Evolutionary conservation across 2,329 filamentous ascomycete genomes (phyloP), one percentile per base, ranked within the genome.

Genomic region (Moelleriella libera): DNA sequence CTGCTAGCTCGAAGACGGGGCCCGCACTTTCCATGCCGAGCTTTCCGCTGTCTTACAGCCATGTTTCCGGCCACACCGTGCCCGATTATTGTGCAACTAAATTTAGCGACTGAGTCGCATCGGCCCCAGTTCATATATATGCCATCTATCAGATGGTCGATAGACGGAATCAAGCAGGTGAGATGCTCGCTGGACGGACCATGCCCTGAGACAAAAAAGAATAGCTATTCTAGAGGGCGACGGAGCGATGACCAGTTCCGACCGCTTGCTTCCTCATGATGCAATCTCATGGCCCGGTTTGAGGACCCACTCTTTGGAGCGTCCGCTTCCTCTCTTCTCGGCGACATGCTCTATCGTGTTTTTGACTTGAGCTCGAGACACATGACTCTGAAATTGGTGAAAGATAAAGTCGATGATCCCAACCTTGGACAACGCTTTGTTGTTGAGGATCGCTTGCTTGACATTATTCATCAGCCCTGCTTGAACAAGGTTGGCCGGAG

Each of bases 341-440:
- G 66, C 66, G 37, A 69, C 60, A 42, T 59, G 47, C 47, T 68
- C 66, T 30, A 69, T 51, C 1, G 65, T 68, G 31, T 68, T 68
- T 59, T 67, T 68, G 21, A 68, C 66, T 49, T 69, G 65, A 4
- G 56, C 52, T 29, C 65, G 59, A 21, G 65, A 65, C n/a, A 62
- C 61, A 12, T 51, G 55, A 42, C 63, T 58, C 21, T 60, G 62
- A 41, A 69, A 65, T 48, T 63, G 60, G 37, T 66, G 59, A 40
- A 65, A 67, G 14, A 69, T 56, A 21, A 65, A 59, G 50, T 68
- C 66, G 28, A 68, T 54, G 31, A 68, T 67, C 49, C 65, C 66
- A 29, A 63, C 58, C 45, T 68, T 69, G 45, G 65, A 67, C 8
- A 68, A 52, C 7, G 60, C 58, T 44, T 63, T 63, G 52, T 69